phyloP scores from a whole-genome alignment of 768 basidiomycete species.

The Scleroderma citrinum region DNA sequence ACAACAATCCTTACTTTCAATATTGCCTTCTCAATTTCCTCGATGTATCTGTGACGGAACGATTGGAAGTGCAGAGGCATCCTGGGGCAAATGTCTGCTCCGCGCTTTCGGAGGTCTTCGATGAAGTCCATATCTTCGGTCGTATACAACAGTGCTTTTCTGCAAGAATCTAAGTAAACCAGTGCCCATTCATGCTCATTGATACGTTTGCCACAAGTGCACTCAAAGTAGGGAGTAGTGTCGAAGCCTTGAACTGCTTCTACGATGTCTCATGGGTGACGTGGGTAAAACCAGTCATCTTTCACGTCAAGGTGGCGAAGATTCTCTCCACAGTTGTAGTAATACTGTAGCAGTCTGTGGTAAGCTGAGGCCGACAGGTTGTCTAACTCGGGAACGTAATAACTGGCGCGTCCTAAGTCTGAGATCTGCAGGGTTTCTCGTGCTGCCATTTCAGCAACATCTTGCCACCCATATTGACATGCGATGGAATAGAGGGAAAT shows the following conservation, averaged over 20 bases:
- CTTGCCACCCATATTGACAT: constrained; percentile 13
- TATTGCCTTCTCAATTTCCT: not conserved
- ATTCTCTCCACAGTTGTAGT: constrained; percentile 30
- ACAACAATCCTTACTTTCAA: not conserved
- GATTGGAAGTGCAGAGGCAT: not conserved
- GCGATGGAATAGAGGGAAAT: constrained; percentile 25
- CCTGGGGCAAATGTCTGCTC: not conserved
- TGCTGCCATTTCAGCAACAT: constrained; percentile 18
- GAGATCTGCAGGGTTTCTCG: constrained; percentile 14
- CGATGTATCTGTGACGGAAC: not conserved
- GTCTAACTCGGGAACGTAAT: constrained; percentile 32
- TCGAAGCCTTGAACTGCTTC: no score
- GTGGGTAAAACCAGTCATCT: not conserved
- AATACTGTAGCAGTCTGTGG: constrained; percentile 38
- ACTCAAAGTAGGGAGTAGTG: no score
- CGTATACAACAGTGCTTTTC: not conserved
- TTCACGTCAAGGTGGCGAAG: not conserved
- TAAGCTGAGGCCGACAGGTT: constrained; percentile 36
- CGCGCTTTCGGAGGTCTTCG: not conserved
- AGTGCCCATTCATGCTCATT: not conserved
- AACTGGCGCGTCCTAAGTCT: constrained; percentile 5
- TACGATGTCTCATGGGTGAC: no score
- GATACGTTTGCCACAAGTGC: no score
- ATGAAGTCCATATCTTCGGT: not conserved
- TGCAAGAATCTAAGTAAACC: not conserved